These are phyloP conservation scores for Cytospora chrysosperma DNA, from an alignment of 2,329 filamentous ascomycete species.

Conservation along the genomic window DNA sequence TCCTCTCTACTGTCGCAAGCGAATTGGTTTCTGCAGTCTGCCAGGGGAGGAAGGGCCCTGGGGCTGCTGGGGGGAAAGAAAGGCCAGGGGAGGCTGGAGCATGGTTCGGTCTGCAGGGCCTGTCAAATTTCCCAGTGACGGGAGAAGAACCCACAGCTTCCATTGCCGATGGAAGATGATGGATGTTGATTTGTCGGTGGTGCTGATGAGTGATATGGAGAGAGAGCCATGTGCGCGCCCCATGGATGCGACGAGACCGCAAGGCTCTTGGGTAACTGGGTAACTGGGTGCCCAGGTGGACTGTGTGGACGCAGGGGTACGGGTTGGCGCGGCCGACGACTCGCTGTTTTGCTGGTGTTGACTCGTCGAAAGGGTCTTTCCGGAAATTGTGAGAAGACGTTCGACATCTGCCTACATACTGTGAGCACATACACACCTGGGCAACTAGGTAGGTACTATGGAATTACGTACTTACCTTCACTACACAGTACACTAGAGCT, in stretches of 20 bases:
- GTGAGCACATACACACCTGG: too few species aligned
- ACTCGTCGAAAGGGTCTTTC: not conserved
- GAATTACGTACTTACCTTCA: too few species aligned
- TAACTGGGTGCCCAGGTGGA: too few species aligned
- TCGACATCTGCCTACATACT: too few species aligned
- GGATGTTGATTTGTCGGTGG: conserved; percentile 16
- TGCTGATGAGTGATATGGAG: conserved; percentile 3
- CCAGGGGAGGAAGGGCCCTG: conserved; percentile 20
- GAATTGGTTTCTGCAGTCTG: conserved; percentile 19
- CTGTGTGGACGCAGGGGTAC: conserved; percentile 1
- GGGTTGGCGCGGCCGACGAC: not conserved
- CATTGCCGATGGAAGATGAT: conserved; percentile 18
- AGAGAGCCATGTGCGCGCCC: conserved; percentile 9
- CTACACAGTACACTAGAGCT: too few species aligned
- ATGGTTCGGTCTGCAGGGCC: conserved; percentile 14
- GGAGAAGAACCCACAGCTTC: conserved; percentile 17
- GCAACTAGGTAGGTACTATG: too few species aligned
- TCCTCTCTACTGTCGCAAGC: conserved; percentile 6
- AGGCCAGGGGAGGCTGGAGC: too few species aligned
- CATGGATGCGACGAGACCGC: not conserved
- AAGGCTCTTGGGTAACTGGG: too few species aligned
- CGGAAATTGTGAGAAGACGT: not conserved
- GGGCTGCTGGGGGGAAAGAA: too few species aligned
- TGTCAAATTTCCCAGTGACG: conserved; percentile 18
- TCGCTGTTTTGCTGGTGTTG: too few species aligned